Evolutionary conservation across 2,329 filamentous ascomycete genomes (phyloP).

Genomic region (Epichloe typhina): DNA sequence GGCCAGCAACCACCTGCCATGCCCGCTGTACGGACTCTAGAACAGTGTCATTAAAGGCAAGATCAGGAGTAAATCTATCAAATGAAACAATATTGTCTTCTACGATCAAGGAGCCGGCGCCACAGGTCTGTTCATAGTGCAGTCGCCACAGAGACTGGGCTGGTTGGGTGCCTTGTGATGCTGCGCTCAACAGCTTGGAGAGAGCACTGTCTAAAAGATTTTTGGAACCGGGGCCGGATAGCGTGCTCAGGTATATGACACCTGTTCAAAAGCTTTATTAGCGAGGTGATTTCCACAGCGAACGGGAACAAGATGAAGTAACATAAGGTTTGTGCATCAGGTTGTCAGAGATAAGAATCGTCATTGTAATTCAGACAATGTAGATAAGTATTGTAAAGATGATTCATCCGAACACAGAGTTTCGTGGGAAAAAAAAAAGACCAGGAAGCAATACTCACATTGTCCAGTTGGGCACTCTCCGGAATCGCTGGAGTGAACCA

Average conservation of each 20-base stretch:
- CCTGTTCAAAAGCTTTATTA: constrained; percentile 18
- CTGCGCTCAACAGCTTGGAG: constrained; percentile 24
- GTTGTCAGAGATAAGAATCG: constrained; percentile 76
- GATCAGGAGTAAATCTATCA: constrained; percentile 44
- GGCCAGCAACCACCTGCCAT: constrained; percentile 53
- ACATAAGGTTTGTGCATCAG: constrained; percentile 47
- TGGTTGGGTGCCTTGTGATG: constrained; percentile 12
- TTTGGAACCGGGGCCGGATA: constrained; percentile 22
- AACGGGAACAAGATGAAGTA: constrained; percentile 4
- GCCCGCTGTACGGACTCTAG: constrained; percentile 53
- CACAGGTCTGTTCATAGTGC: constrained; percentile 39
- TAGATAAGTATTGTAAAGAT: constrained; percentile 93
- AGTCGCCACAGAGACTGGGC: constrained; percentile 34
- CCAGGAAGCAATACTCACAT: constrained; percentile 52
- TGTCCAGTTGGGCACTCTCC: constrained; percentile 82
- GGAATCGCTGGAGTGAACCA: constrained; percentile 78
- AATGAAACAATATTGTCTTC: constrained; percentile 40
- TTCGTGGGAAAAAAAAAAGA: constrained; percentile 10
- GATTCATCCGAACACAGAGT: constrained; percentile 66
- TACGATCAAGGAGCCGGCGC: constrained; percentile 13
- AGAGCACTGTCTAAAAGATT: constrained; percentile 27
- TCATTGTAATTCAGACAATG: constrained; percentile 97
- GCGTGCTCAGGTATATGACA: constrained; percentile 24
- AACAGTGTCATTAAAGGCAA: constrained; percentile 61
- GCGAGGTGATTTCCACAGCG: constrained; percentile 11